A percentile compares a stretch with the other conserved stretches of the same genome.
Conservation (phyloP, 768 basidiomycete species). For the Boletus fagicola region DNA sequence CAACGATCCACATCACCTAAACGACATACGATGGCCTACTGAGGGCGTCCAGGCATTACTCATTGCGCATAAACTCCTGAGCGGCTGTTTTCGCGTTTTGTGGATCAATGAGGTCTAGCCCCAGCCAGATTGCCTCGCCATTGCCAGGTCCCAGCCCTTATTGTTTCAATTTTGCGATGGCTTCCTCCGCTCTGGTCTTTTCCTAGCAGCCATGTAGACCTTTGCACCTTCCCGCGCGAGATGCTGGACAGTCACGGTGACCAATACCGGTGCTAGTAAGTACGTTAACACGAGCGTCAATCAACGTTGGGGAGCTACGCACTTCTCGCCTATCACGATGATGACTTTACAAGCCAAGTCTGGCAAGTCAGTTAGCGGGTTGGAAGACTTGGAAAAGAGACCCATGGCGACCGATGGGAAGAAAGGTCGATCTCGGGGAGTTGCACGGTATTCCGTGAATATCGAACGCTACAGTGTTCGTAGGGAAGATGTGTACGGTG, state of each 20-base stretch:
- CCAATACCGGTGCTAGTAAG: conserved; percentile 47
- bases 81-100: conserved; percentile 47
- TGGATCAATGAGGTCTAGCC: conserved; percentile 52
- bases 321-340: conserved; percentile 61
- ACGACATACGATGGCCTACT: conserved; percentile 31
- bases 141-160: conserved; percentile 45
- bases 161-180: conserved; percentile 44
- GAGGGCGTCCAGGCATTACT: conserved; percentile 54
- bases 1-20: not conserved
- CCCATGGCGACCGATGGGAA: not conserved
- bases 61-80: conserved; percentile 47
- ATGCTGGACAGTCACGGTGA: conserved; percentile 47
- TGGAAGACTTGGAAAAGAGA: conserved; percentile 30
- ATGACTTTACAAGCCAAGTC: conserved; percentile 40
- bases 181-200: conserved; percentile 44
- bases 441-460: not conserved
- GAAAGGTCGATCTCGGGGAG: not conserved
- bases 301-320: not conserved
- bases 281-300: not conserved
- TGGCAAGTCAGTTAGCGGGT: conserved; percentile 39
- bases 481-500: too few relatives aligned
- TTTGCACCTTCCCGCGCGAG: conserved; percentile 55
- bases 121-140: conserved; percentile 48
- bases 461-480: too few relatives aligned
- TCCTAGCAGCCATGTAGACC: conserved; percentile 57